Conservation (phyloP, 345 rosid genomes). For the Schrenkiella parvula region DNA sequence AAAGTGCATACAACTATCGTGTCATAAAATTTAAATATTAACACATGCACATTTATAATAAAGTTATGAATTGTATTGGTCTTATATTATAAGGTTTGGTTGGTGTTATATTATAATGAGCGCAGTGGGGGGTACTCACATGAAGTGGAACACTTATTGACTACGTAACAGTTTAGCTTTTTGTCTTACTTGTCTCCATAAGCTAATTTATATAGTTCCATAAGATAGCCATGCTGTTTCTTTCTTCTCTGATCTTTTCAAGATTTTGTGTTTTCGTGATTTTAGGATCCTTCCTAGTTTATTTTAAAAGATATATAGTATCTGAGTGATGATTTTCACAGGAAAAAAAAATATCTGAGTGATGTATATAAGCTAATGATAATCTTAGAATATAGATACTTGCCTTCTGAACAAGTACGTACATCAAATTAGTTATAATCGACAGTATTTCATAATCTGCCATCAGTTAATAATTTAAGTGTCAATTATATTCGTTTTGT, state of each 20-base stretch:
- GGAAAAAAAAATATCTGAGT: not conserved
- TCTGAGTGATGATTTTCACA: not conserved
- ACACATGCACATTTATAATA: not conserved
- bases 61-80: not conserved
- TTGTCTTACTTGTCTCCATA: conserved; percentile 4
- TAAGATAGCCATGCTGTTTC: conserved; percentile 6
- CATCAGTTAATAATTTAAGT: not conserved
- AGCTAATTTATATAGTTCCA: not conserved
- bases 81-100: not conserved
- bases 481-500: not conserved
- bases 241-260: not conserved
- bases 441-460: not conserved
- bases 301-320: not conserved
- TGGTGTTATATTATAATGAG: not conserved
- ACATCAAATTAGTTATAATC: not conserved
- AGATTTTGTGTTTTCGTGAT: not conserved
- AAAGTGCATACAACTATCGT: not conserved
- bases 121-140: not conserved
- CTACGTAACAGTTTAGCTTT: not conserved
- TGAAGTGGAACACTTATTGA: not conserved
- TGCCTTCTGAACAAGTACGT: not conserved
- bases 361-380: not conserved
- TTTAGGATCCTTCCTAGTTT: not conserved
- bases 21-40: not conserved
- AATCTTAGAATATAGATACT: not conserved